Evolutionary conservation across 768 basidiomycete genomes (phyloP).

Genomic region (Calocybe cyanea): DNA sequence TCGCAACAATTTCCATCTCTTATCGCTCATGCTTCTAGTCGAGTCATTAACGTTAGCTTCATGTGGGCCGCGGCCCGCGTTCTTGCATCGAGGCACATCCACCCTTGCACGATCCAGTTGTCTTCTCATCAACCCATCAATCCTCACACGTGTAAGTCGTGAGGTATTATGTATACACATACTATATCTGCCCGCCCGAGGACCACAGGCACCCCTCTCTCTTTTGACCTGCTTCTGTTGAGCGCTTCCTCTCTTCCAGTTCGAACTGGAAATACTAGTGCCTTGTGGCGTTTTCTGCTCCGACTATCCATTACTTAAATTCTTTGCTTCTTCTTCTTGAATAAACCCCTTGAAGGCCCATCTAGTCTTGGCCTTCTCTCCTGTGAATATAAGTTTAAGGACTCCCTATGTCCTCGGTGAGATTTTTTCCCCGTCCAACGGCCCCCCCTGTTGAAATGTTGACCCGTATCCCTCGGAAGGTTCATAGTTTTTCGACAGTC

Average conservation of each 20-base stretch:
- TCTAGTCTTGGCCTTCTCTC: background rate
- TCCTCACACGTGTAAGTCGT: slow-evolving; percentile 42
- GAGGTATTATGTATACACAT: slow-evolving; percentile 32
- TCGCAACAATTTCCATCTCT: slow-evolving; percentile 5
- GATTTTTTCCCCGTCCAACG: slow-evolving; percentile 8
- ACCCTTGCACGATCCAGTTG: slow-evolving; percentile 22
- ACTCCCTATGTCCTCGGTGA: slow-evolving; percentile 2
- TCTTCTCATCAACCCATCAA: slow-evolving; percentile 30
- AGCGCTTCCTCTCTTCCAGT: slow-evolving; percentile 5
- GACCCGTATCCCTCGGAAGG: slow-evolving; percentile 7
- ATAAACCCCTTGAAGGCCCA: background rate
- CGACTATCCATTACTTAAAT: background rate
- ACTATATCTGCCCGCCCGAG: slow-evolving; percentile 10
- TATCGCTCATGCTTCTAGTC: background rate
- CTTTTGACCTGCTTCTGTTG: slow-evolving; percentile 4
- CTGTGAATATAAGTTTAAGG: slow-evolving; percentile 1
- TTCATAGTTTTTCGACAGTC: slow-evolving; percentile 4
- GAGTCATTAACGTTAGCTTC: slow-evolving; percentile 2
- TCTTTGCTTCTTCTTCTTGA: slow-evolving; percentile 1
- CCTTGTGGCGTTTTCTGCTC: slow-evolving; percentile 8
- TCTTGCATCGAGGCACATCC: slow-evolving; percentile 10
- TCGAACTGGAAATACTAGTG: slow-evolving; percentile 11
- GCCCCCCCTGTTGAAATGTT: slow-evolving; percentile 12
- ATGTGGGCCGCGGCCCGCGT: slow-evolving; percentile 17
- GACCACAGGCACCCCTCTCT: background rate